Conservation (phyloP, 768 basidiomycete genomes). For the Clitopilus passeckerianus region DNA sequence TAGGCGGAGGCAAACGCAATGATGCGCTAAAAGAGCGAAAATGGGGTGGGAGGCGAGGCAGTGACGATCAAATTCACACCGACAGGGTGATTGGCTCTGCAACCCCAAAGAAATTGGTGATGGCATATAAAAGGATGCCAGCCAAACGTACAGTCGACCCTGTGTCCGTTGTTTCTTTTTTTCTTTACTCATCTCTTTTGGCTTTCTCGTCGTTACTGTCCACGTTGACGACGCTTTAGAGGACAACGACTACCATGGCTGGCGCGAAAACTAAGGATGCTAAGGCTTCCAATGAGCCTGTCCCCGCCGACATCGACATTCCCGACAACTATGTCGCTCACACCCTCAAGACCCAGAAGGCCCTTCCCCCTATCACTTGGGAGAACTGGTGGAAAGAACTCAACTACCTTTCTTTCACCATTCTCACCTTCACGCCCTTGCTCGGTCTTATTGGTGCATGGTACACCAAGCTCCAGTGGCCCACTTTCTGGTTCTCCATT, state of each 20-base stretch:
- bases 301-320: conserved; percentile 52
- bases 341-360: conserved; percentile 63
- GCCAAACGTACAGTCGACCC: neutral
- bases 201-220: neutral
- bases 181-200: neutral
- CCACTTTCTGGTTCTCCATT: conserved; percentile 59
- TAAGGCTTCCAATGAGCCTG: conserved; percentile 14
- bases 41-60: neutral
- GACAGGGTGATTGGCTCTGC: neutral
- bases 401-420: conserved; percentile 71
- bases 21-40: neutral
- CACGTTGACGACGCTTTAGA: neutral
- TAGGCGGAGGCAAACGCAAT: neutral
- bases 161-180: neutral
- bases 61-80: neutral
- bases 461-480: conserved; percentile 59
- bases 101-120: conserved; percentile 10
- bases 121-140: conserved; percentile 3
- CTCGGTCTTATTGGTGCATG: conserved; percentile 70
- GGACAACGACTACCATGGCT: conserved; percentile 5
- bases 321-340: conserved; percentile 82
- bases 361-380: conserved; percentile 65
- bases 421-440: conserved; percentile 70
- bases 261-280: conserved; percentile 7
- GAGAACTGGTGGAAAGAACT: conserved; percentile 55